Evolutionary conservation across 2,329 filamentous ascomycete genomes (phyloP).

Genomic region (Aspergillus floridensis): DNA sequence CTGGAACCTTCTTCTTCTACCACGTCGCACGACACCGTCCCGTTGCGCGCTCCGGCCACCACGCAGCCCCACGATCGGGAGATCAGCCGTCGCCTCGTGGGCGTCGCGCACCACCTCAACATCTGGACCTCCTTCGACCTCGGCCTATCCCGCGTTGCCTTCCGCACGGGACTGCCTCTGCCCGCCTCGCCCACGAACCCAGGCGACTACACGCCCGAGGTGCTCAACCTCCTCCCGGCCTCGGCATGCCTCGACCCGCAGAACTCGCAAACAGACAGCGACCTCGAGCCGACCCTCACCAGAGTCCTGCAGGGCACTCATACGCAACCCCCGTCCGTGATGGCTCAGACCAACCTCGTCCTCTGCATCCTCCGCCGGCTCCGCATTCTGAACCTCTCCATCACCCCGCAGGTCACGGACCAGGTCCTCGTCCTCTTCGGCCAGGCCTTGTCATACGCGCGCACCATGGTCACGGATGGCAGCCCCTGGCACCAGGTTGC

Average conservation of each 20-base stretch:
- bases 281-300: constrained; percentile 44
- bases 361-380: constrained; percentile 55
- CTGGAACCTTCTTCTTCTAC: constrained; percentile 16
- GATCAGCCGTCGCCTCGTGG: constrained; percentile 42
- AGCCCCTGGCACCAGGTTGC: constrained; percentile 59
- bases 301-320: constrained; percentile 41
- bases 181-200: constrained; percentile 34
- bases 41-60: neutral
- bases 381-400: constrained; percentile 47
- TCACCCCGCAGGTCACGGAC: constrained; percentile 42
- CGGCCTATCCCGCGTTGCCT: constrained; percentile 51
- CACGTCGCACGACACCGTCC: neutral
- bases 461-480: constrained; percentile 42
- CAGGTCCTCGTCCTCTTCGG: constrained; percentile 46
- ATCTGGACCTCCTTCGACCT: constrained; percentile 59
- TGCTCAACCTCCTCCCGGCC: constrained; percentile 52
- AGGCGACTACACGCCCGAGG: constrained; percentile 50
- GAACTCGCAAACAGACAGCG: constrained; percentile 37
- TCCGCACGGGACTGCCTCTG: constrained; percentile 39
- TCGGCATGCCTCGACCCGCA: constrained; percentile 54
- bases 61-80: constrained; percentile 29
- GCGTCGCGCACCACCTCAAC: constrained; percentile 56
- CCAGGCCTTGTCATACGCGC: constrained; percentile 47
- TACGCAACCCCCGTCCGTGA: constrained; percentile 44
- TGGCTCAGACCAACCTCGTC: constrained; percentile 54